Evolutionary conservation across 164 flowering plant species (phyloP), one percentile per base, ranked within the genome.

Genomic region (Chloranthus sessilifolius): DNA sequence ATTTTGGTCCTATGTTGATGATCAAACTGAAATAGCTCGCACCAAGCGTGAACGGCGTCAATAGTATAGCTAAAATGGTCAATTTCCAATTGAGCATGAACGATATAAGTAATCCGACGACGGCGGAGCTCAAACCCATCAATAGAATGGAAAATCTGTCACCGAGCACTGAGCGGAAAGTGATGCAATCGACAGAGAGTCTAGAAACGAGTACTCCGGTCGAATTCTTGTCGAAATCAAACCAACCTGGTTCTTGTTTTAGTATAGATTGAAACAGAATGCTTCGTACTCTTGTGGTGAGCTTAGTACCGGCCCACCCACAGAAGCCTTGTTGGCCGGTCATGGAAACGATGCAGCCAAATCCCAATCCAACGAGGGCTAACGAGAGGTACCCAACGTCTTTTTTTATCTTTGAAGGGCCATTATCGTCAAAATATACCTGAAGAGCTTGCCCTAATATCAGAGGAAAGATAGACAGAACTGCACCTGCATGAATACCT

Each of bases 241-340:
- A 85, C 86, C 94, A 84, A 26, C 94, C 86, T 0, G 88, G 88
- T 42, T 84, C 88, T 66, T 84, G 94, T 36, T 57, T 77, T 8
- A 84, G 58, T 40, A 81, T 79, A 11, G 94, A 70, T 16, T 52
- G 64, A 57, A 84, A 81, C 19, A 79, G 44, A 20, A 65, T 67
- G n/a, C 68, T 52, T 50, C 88, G 64, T 4, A 78, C 80, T n/a
- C 94, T 60, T 55, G 48, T 53, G 3, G 82, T 82, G 46, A 82
- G 84, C 57, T 67, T 80, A 27, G 94, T 66, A 20, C 94, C 88
- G 10, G 84, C 86, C 81, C 74, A 78, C 3, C 88, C 84, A 52
- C 94, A 85, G 28, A 85, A 69, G 21, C 94, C 88, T 69, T 82
- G 94, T 45, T 85, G 94, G 15, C 82, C 80, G 23, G 71, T 74